Conservation (phyloP, 352 stramenopile genomes). For the Phytophthora nicotianae region DNA sequence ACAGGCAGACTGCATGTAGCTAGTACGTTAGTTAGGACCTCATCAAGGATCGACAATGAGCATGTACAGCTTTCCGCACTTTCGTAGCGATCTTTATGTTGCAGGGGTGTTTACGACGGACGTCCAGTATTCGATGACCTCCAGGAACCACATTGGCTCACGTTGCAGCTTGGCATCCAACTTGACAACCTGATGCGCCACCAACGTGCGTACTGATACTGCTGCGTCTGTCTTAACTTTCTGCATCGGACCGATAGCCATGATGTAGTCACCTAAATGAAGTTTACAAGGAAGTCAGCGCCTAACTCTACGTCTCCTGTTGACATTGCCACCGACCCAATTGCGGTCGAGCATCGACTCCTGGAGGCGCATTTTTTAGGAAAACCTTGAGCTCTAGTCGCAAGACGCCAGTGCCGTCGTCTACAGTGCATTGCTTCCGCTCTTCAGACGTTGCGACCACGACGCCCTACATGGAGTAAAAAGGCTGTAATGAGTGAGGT, state of each 20-base stretch:
- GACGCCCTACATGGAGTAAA: constrained; percentile 43
- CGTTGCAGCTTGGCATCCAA: constrained; percentile 61
- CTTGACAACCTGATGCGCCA: constrained; percentile 68
- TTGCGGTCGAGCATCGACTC: constrained; percentile 42
- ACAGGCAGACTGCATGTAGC: constrained; percentile 18
- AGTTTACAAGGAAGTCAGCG: neutral
- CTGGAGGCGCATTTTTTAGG: constrained; percentile 60
- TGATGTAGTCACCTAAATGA: constrained; percentile 65
- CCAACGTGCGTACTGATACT: constrained; percentile 28
- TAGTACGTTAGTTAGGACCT: constrained; percentile 30
- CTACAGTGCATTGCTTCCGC: constrained; percentile 50
- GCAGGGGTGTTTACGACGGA: constrained; percentile 33
- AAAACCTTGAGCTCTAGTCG: constrained; percentile 66
- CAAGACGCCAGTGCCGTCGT: constrained; percentile 78
- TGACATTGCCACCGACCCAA: constrained; percentile 36
- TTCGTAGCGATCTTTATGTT: constrained; percentile 3
- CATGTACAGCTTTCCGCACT: constrained; percentile 26
- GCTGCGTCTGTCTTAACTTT: constrained; percentile 32
- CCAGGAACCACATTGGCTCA: constrained; percentile 71
- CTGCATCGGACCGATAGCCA: constrained; percentile 76
- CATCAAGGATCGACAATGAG: constrained; percentile 42
- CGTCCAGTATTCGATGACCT: constrained; percentile 78
- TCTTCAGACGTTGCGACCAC: constrained; percentile 49
- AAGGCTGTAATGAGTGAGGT: neutral
- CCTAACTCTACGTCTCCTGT: neutral